Evolutionary conservation across 495 filamentous ascomycete species (phyloP), one percentile per base, ranked within the genome.

Genomic region (Glarea lozoyensis): DNA sequence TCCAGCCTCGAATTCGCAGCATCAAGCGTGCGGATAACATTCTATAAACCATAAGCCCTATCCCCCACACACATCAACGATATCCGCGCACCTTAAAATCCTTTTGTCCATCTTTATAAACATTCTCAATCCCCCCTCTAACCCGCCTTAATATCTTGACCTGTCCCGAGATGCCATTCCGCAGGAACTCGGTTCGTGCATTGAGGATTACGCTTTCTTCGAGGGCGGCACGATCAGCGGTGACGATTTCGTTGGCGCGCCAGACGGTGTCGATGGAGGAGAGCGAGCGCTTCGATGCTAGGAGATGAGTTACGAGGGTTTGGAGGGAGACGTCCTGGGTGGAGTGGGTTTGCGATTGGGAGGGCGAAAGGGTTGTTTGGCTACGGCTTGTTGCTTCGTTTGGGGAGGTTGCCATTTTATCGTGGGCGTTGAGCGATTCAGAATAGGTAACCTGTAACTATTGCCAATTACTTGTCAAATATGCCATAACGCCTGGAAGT

Each of bases 271-370:
- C 74, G 51, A 90, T 86, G 2, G 86, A 88, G n/a, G 84, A 83
- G 2, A 98, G 76, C 6, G 90, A 89, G 19, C 86, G 78, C 64
- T 97, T 98, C 2, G 93, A 85, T 30, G 81, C 81, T 12, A 96
- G 73, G 20, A 97, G 84, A 64, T 93, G 78, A 2, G 73, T 69
- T 33, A 94, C 82, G 20, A 94, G 76, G 2, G 73, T 77, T 43
- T 92, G 85, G 40, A 92, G 72, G 11, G 73, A 56, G 10, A 75
- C 35, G 10, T 53, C 47, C 24, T 45, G 37, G 15, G 40, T 40
- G 12, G 21, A 23, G 40, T 43, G 45, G 27, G 50, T 51, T 11
- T 42, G 34, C 15, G 46, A 43, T 30, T 53, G 49, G 23, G 53
- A 53, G 3, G 48, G 41, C 13, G 54, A 54, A 12, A 48, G 36